Base-by-base conservation (phyloP, 495 filamentous ascomycete species). In the Penicillium antarcticum region DNA sequence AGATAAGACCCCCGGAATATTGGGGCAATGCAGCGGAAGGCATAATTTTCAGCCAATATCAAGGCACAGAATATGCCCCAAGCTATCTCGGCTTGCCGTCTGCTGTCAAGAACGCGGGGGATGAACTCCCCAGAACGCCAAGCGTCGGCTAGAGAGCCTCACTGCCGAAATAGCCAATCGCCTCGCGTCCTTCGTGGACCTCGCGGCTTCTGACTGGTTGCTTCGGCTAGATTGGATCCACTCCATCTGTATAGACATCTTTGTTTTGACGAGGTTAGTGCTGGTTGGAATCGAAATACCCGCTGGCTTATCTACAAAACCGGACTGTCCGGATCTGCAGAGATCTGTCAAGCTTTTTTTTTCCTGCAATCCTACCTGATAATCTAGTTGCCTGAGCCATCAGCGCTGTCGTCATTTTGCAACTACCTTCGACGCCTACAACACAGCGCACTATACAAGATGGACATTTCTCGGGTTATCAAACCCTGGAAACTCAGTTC, bases 401-500 rank as follows among this genome's bases (percentile, higher is more conserved):
- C 16, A 9, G 1, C 10, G 1, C 3, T 39, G 10, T 41, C 4
- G 10, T 34, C 9, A 16, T 33, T 34, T 19, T 13, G 16, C 8
- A 21, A 37, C 2, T n/a, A 12, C 26, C 0, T 5, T 34, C 2
- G 3, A 16, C n/a, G 3, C 26, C 41, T 12, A 38, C 14, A 17
- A 29, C 4, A 8, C 33, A 2, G 8, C 12, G 29, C 12, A n/a
- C 24, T 13, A 26, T 16, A 43, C 6, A 56, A 17, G 5, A 62
- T 59, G 56, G 55, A 62, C 14, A 33, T 52, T 17, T 40, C 59
- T 5, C 44, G 52, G 33, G 36, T 56, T 4, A 62, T 68, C 39
- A 70, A 68, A 51, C 67, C 67, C 9, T 70, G 68, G 68, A 65
- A 65, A 24, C 63, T 55, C 3, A 32, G 56, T 5, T 45, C 63